A percentile compares a stretch with the other conserved stretches of the same genome.
phyloP scores from a whole-genome alignment of 31 red algal species.

The Odonthalia washingtoniensis region DNA sequence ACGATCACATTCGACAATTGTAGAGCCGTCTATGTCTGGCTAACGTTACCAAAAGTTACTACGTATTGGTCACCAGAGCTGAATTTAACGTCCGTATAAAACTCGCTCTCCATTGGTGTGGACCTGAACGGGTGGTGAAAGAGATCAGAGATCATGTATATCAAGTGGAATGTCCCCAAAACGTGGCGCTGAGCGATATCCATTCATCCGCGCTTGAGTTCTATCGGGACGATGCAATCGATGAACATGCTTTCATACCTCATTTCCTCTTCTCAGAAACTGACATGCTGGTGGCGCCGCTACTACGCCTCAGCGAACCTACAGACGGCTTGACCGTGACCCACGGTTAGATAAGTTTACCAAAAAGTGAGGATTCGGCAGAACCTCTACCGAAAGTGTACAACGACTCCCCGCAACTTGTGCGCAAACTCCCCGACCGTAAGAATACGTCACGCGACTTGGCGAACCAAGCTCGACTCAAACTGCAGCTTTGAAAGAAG shows the following conservation, averaged over 20 bases:
- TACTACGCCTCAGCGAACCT: neutral
- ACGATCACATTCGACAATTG: too few relatives aligned
- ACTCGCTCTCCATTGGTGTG: neutral
- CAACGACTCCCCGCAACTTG: too few relatives aligned
- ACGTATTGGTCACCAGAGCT: neutral
- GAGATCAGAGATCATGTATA: neutral
- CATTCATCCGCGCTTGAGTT: neutral
- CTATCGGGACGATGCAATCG: neutral
- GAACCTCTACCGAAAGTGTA: neutral
- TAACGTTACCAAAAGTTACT: neutral
- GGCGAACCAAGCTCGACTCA: too few relatives aligned
- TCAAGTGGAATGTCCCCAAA: neutral
- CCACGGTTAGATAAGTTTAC: neutral
- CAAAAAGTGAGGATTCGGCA: neutral
- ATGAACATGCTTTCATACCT: neutral
- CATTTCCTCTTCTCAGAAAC: neutral
- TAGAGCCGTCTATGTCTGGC: too few relatives aligned
- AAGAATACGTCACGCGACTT: too few relatives aligned
- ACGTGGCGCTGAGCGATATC: neutral
- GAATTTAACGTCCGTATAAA: neutral
- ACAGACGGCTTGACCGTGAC: neutral
- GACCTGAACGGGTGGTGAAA: neutral
- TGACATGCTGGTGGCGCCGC: neutral
- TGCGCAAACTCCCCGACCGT: too few relatives aligned
- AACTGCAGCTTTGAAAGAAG: too few relatives aligned